These are phyloP conservation scores for Medicago ruthenica DNA, from an alignment of 306 rosid species.

Conservation along the genomic window DNA sequence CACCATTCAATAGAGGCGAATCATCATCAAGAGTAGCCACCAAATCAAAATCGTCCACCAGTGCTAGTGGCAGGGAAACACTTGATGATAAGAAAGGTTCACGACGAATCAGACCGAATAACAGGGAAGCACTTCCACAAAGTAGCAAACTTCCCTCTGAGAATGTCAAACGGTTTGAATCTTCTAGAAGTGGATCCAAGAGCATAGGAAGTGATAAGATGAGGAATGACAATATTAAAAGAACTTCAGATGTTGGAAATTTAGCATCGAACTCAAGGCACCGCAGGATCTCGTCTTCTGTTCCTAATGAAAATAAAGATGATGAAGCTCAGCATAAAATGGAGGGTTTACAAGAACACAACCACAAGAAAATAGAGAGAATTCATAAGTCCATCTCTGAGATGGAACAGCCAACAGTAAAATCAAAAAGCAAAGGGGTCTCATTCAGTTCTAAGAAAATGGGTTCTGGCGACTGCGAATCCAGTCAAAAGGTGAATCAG, in stretches of 20 bases:
- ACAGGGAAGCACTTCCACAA: conserved; percentile 46
- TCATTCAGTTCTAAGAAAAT: conserved; percentile 46
- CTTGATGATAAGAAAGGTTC: conserved; percentile 41
- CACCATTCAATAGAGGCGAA: conserved; percentile 47
- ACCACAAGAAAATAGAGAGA: conserved; percentile 51
- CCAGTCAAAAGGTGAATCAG: conserved; percentile 46
- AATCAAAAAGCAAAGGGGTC: conserved; percentile 42
- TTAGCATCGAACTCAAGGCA: conserved; percentile 43
- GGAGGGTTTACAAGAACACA: background rate
- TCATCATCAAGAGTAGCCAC: conserved; percentile 48
- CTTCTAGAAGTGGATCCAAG: conserved; percentile 49
- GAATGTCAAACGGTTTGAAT: conserved; percentile 46
- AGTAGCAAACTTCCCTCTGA: conserved; percentile 46
- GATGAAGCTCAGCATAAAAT: conserved; percentile 2
- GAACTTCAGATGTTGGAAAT: conserved; percentile 44
- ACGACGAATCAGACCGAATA: conserved; percentile 47
- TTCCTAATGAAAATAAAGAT: conserved; percentile 48
- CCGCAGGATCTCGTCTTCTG: conserved; percentile 41
- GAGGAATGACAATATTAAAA: conserved; percentile 44
- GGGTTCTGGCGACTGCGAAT: conserved; percentile 44
- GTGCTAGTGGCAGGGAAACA: conserved; percentile 44
- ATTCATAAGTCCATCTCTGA: conserved; percentile 44
- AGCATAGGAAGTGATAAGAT: conserved; percentile 51
- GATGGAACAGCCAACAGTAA: conserved; percentile 45
- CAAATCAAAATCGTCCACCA: conserved; percentile 49